phyloP scores from a whole-genome alignment of 805 yeast species.

The Yarrowia osloensis region DNA sequence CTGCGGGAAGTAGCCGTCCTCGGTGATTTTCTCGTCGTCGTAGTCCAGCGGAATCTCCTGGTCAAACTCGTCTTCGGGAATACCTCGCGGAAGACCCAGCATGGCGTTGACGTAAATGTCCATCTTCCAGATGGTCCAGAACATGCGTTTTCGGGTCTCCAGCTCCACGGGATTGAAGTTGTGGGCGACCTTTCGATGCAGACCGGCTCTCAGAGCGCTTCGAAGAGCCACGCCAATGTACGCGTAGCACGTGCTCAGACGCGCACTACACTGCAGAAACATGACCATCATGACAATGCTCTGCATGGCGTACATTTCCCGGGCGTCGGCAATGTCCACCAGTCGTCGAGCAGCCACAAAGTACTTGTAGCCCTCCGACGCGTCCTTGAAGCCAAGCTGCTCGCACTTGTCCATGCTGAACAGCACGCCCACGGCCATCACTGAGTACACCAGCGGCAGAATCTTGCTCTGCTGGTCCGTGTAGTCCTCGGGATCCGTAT shows the following conservation, averaged over 20 bases:
- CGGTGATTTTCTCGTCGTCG: conserved; percentile 84
- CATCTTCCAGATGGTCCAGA: conserved; percentile 89
- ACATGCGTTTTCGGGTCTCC: conserved; percentile 80
- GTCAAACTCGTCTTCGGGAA: conserved; percentile 77
- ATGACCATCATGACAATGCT: conserved; percentile 83
- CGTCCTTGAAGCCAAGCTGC: conserved; percentile 44
- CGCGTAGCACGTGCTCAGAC: conserved; percentile 82
- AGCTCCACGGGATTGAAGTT: conserved; percentile 73
- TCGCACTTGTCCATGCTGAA: conserved; percentile 54
- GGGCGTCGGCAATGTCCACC: conserved; percentile 80
- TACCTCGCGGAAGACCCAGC: conserved; percentile 79
- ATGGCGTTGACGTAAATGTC: conserved; percentile 87
- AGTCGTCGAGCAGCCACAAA: conserved; percentile 78
- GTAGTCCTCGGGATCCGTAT: conserved; percentile 69
- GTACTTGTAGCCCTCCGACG: conserved; percentile 69
- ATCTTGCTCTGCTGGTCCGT: conserved; percentile 73
- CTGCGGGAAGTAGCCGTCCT: conserved; percentile 55
- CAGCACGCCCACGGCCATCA: conserved; percentile 86
- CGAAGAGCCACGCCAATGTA: conserved; percentile 86
- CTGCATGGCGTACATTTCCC: conserved; percentile 80
- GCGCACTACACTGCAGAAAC: conserved; percentile 84
- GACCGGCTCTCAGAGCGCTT: conserved; percentile 78
- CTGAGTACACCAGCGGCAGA: conserved; percentile 77
- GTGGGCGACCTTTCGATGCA: conserved; percentile 70
- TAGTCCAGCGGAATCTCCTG: conserved; percentile 82